Evolutionary conservation across 148 eudicot genomes (phyloP).

Genomic region (Bassia scoparia): DNA sequence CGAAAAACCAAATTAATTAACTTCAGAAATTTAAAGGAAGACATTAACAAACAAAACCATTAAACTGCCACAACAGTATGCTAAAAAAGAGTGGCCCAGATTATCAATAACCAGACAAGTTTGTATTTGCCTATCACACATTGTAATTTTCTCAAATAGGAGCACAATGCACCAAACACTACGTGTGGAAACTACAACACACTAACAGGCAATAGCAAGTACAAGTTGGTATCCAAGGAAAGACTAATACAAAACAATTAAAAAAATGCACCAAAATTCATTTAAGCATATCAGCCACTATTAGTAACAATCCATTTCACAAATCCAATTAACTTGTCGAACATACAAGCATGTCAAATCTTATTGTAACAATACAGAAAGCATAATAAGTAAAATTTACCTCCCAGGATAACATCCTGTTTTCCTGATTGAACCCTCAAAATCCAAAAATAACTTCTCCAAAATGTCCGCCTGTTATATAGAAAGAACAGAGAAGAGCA

Average conservation of each 20-base stretch:
- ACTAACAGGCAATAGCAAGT: too few relatives aligned
- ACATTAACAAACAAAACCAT: neutral
- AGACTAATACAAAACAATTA: neutral
- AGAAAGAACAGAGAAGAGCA: neutral
- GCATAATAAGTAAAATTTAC: constrained; percentile 32
- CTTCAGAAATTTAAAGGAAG: neutral
- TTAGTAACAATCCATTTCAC: neutral
- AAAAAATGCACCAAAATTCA: neutral
- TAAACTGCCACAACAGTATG: neutral
- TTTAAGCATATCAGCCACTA: neutral
- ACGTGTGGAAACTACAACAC: too few relatives aligned
- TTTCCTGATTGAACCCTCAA: constrained; percentile 63
- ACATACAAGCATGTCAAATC: neutral
- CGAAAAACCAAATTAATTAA: neutral
- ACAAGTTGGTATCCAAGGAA: neutral
- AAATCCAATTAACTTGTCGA: neutral
- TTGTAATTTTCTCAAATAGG: neutral
- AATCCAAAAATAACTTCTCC: constrained; percentile 64
- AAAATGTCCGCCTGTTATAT: constrained; percentile 74
- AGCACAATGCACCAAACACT: too few relatives aligned
- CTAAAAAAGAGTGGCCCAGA: neutral
- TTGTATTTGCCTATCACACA: neutral
- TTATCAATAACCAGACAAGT: neutral
- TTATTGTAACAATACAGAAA: neutral
- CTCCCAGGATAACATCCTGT: constrained; percentile 83